Percentiles rank a stretch among this genome's conserved stretches.
Conservation (phyloP, 129 eudicot genomes). For the Artemisia tridentata region DNA sequence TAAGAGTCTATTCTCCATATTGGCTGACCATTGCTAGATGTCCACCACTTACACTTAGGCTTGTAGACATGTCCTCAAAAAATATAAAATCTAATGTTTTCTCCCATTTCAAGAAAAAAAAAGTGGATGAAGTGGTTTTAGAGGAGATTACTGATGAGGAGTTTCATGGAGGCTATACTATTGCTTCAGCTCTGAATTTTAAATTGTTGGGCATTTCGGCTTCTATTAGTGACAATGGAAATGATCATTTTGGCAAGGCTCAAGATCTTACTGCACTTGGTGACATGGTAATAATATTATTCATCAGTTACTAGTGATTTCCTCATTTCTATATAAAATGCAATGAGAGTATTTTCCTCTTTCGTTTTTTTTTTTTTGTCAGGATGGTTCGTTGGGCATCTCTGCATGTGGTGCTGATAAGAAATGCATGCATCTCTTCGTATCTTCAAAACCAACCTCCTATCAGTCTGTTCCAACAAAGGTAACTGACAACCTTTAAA, state of each 20-base stretch:
- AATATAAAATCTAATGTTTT: conserved; percentile 43
- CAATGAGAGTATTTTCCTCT: not conserved
- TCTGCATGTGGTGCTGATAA: conserved; percentile 73
- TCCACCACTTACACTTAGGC: conserved; percentile 74
- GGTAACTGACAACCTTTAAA: conserved; percentile 39
- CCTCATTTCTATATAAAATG: conserved; percentile 11
- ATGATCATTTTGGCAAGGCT: conserved; percentile 71
- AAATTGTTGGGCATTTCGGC: conserved; percentile 71
- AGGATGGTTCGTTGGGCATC: conserved; percentile 86
- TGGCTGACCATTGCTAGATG: conserved; percentile 82
- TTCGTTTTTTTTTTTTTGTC: not conserved
- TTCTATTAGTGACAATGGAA: conserved; percentile 56
- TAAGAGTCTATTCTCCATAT: conserved; percentile 75
- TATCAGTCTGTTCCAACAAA: conserved; percentile 90
- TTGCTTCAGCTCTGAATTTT: conserved; percentile 79
- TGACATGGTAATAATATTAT: conserved; percentile 59
- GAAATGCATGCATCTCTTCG: conserved; percentile 72
- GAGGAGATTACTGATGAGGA: conserved; percentile 95
- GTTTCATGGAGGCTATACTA: conserved; percentile 74
- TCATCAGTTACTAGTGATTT: not conserved
- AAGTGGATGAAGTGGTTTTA: conserved; percentile 42
- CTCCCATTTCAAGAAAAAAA: conserved; percentile 56
- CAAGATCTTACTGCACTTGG: conserved; percentile 89
- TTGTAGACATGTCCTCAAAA: conserved; percentile 41
- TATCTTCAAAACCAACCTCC: conserved; percentile 85